Conservation (phyloP, 2,329 filamentous ascomycete species). For the Calonectria pauciramosa region DNA sequence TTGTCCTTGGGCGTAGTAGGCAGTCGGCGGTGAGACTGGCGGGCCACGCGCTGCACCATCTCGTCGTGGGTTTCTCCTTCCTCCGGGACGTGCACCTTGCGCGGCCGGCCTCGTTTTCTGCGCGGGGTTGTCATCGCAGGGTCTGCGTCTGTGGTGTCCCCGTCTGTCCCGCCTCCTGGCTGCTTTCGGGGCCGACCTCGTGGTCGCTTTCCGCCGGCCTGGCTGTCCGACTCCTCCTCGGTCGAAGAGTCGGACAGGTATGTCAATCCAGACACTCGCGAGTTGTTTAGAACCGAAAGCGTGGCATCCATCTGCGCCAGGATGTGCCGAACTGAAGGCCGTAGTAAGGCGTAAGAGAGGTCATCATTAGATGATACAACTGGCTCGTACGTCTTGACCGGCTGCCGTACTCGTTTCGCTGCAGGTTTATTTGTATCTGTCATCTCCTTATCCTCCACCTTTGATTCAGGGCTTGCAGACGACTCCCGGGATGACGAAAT, state of each 20-base stretch:
- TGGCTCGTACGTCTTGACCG: constrained; percentile 57
- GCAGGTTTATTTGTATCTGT: constrained; percentile 14
- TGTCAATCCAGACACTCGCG: constrained; percentile 65
- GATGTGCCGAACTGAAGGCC: constrained; percentile 78
- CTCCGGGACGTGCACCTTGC: constrained; percentile 54
- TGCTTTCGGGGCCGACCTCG: constrained; percentile 47
- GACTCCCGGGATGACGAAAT: constrained; percentile 31
- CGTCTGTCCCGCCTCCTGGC: constrained; percentile 6
- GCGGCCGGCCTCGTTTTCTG: constrained; percentile 55
- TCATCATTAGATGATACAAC: constrained; percentile 79
- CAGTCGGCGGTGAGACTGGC: constrained; percentile 52
- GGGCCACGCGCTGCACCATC: constrained; percentile 63
- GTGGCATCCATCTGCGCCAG: constrained; percentile 78
- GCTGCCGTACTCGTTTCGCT: background rate
- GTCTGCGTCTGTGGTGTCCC: constrained; percentile 30
- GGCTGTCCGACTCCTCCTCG: constrained; percentile 52
- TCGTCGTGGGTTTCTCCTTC: constrained; percentile 62
- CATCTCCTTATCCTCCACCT: constrained; percentile 36
- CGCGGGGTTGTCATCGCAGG: constrained; percentile 17
- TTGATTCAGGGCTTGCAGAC: constrained; percentile 33
- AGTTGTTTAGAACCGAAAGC: constrained; percentile 78
- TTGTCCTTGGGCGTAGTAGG: constrained; percentile 42
- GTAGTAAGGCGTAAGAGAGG: constrained; percentile 72
- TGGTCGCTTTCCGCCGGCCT: constrained; percentile 40
- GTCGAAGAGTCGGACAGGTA: constrained; percentile 56